Conservation (phyloP, 1,284 basidiomycete species). For the Sphaerobolus stellatus region DNA sequence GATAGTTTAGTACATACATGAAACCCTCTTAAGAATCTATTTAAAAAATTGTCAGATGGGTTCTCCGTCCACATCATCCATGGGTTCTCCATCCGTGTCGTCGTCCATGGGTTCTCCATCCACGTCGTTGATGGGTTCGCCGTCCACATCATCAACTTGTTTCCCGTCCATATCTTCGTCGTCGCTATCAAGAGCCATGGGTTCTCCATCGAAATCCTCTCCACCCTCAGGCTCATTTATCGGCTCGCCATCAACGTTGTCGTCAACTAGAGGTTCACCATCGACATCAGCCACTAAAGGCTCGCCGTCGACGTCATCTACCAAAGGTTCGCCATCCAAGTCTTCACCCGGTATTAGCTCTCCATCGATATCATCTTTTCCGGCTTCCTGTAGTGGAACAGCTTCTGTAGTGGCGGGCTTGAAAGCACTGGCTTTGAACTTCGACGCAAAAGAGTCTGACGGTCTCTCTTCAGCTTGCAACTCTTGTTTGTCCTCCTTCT, state of each 20-base stretch:
- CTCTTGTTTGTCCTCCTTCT: slow-evolving; percentile 22
- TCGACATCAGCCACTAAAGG: slow-evolving; percentile 23
- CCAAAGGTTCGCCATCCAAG: slow-evolving; percentile 28
- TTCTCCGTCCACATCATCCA: slow-evolving; percentile 34
- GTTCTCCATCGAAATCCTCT: slow-evolving; percentile 45
- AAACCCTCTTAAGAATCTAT: background rate
- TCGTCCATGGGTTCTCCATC: slow-evolving; percentile 43
- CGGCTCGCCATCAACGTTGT: slow-evolving; percentile 30
- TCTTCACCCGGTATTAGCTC: background rate
- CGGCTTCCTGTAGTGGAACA: slow-evolving; percentile 15
- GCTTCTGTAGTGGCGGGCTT: slow-evolving; percentile 65
- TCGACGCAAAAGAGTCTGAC: slow-evolving; percentile 44
- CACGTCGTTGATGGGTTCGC: slow-evolving; percentile 35
- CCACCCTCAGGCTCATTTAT: slow-evolving; percentile 45
- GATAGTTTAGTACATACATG: background rate
- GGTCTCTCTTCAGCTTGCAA: slow-evolving; percentile 21
- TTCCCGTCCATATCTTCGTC: slow-evolving; percentile 40
- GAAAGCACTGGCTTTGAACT: slow-evolving; percentile 80
- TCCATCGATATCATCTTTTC: background rate
- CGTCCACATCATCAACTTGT: slow-evolving; percentile 43
- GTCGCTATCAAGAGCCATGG: slow-evolving; percentile 27
- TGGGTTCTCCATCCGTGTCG: slow-evolving; percentile 39
- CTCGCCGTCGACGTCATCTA: slow-evolving; percentile 13
- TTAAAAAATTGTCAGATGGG: background rate
- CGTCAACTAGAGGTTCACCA: slow-evolving; percentile 21